A percentile compares a stretch with the other conserved stretches of the same genome.
These are phyloP conservation scores for Rosa lucieae DNA, from an alignment of 306 rosid genomes.

Conservation along the genomic window DNA sequence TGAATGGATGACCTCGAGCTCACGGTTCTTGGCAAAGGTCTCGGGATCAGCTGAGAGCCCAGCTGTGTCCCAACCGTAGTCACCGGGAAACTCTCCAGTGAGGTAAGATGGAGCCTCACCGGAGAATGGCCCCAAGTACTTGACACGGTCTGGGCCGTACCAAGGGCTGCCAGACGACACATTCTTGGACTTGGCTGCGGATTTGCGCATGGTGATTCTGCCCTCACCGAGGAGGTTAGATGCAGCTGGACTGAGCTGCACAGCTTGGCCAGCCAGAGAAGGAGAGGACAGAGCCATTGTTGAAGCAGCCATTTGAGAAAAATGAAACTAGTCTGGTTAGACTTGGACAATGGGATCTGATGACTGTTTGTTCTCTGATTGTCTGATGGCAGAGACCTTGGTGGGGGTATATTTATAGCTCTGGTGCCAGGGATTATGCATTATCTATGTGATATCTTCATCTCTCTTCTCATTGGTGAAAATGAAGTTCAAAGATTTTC, in stretches of 20 bases:
- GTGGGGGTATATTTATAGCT: neutral
- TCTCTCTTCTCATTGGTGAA: conserved; percentile 11
- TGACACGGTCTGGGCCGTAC: conserved; percentile 37
- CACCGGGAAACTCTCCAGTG: conserved; percentile 37
- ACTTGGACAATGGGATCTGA: neutral
- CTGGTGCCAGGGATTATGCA: neutral
- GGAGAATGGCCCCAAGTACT: conserved; percentile 46
- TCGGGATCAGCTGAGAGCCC: conserved; percentile 39
- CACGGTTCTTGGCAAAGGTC: conserved; percentile 39
- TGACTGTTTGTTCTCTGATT: neutral
- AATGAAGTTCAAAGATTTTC: neutral
- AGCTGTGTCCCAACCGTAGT: conserved; percentile 45
- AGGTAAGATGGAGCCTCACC: conserved; percentile 35
- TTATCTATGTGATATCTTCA: conserved; percentile 22
- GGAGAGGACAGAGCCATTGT: conserved; percentile 39
- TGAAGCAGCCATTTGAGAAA: conserved; percentile 29
- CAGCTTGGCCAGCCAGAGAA: conserved; percentile 37
- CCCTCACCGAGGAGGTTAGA: conserved; percentile 30
- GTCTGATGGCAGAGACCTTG: neutral
- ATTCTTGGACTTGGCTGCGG: conserved; percentile 17
- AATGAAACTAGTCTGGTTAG: neutral
- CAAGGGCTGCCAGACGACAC: conserved; percentile 33
- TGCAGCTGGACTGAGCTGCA: conserved; percentile 14
- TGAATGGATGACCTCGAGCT: conserved; percentile 35
- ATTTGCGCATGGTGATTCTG: conserved; percentile 31